Evolutionary conservation across 768 basidiomycete genomes (phyloP).

Genomic region (Suillus cothurnatus): DNA sequence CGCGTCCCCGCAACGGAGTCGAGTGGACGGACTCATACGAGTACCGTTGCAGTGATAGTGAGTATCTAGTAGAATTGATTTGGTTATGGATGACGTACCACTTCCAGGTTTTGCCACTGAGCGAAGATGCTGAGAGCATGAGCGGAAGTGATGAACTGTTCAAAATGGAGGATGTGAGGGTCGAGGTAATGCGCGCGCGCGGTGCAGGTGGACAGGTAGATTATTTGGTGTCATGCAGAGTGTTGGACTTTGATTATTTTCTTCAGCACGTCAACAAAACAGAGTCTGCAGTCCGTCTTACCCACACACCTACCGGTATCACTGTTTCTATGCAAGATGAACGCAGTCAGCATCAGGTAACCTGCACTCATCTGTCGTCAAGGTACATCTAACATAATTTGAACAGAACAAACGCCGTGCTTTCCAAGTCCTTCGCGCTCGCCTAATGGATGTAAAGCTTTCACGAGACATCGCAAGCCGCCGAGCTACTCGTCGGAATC

Average conservation of each 20-base stretch:
- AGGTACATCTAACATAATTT: neutral
- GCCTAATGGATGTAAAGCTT: conserved; percentile 82
- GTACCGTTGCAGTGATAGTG: conserved; percentile 86
- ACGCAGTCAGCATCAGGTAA: conserved; percentile 90
- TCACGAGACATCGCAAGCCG: conserved; percentile 68
- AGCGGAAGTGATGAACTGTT: conserved; percentile 63
- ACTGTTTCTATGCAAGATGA: conserved; percentile 99
- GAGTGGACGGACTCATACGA: conserved; percentile 88
- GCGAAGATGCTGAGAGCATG: conserved; percentile 60
- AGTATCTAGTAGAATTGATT: conserved; percentile 26
- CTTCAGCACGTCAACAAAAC: conserved; percentile 95
- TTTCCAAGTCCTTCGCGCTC: conserved; percentile 84
- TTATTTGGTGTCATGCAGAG: neutral
- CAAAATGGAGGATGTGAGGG: conserved; percentile 81
- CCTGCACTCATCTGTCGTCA: neutral
- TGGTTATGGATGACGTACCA: neutral
- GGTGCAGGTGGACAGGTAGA: conserved; percentile 94
- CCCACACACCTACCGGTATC: conserved; percentile 90
- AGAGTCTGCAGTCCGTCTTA: conserved; percentile 94
- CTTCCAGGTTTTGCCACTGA: conserved; percentile 80
- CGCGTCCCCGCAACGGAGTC: conserved; percentile 90
- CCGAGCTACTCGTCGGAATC: conserved; percentile 66
- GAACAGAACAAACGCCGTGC: conserved; percentile 88
- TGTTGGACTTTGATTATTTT: conserved; percentile 1
- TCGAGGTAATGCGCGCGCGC: conserved; percentile 96